A percentile compares a stretch with the other conserved stretches of the same genome.
phyloP scores from a whole-genome alignment of 1,139 yeast species.

The Pichia sp. region DNA sequence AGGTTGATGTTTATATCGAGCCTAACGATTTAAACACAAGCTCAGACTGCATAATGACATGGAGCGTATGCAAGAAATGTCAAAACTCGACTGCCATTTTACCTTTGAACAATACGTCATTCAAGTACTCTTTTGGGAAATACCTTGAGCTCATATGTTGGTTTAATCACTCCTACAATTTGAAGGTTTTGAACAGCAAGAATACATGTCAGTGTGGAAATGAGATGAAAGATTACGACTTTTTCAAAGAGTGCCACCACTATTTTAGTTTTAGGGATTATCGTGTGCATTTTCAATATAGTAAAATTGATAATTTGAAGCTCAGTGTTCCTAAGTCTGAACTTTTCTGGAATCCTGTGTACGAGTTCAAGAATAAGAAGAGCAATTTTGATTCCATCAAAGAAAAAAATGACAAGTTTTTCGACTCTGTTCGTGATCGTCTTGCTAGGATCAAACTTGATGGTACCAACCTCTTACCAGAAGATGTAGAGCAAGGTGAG shows the following conservation, averaged over 20 bases:
- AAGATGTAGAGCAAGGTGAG: conserved; percentile 64
- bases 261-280: conserved; percentile 79
- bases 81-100: conserved; percentile 67
- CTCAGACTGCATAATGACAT: conserved; percentile 69
- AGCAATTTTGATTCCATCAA: conserved; percentile 52
- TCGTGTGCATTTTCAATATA: conserved; percentile 74
- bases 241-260: conserved; percentile 71
- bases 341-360: conserved; percentile 65
- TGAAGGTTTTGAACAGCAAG: conserved; percentile 8
- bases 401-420: conserved; percentile 52
- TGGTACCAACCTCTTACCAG: conserved; percentile 47
- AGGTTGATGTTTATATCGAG: conserved; percentile 72
- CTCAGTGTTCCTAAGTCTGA: conserved; percentile 71
- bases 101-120: conserved; percentile 84
- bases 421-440: conserved; percentile 65
- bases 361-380: conserved; percentile 61
- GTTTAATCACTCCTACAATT: conserved; percentile 22
- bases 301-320: conserved; percentile 67
- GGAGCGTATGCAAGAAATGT: conserved; percentile 89
- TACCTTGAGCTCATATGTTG: conserved; percentile 82
- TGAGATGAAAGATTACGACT: conserved; percentile 33
- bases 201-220: conserved; percentile 59
- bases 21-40: conserved; percentile 47
- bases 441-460: conserved; percentile 78
- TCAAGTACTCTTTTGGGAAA: conserved; percentile 90